phyloP scores from a whole-genome alignment of 306 rosid genomes.

The Ochetophila trinervis region DNA sequence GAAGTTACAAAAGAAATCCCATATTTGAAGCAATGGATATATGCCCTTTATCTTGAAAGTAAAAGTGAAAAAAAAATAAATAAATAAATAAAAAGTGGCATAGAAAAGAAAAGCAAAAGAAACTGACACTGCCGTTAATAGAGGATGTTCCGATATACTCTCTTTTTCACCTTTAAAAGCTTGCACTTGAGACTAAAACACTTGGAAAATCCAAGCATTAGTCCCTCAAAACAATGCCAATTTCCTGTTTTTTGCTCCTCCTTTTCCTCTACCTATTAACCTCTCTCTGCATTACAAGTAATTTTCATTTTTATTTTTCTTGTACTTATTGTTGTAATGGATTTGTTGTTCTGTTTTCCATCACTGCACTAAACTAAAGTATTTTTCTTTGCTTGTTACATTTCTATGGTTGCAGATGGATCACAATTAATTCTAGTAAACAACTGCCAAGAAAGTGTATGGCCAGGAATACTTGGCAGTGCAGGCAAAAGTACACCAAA shows the following conservation, averaged over 20 bases:
- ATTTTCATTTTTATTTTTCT: slow-evolving; percentile 7
- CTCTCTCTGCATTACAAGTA: slow-evolving; percentile 43
- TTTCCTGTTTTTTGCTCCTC: slow-evolving; percentile 29
- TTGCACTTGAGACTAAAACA: slow-evolving; percentile 8
- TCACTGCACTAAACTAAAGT: neutral
- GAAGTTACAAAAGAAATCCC: slow-evolving; percentile 40
- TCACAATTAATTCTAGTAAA: slow-evolving; percentile 77
- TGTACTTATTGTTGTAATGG: neutral
- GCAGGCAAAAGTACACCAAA: slow-evolving; percentile 73
- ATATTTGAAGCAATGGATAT: slow-evolving; percentile 73
- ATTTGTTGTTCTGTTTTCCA: slow-evolving; percentile 6
- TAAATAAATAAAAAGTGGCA: neutral
- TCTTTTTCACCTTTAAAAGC: slow-evolving; percentile 18
- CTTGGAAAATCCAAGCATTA: neutral
- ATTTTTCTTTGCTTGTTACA: neutral
- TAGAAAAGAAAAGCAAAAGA: slow-evolving; percentile 32
- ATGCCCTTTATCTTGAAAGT: slow-evolving; percentile 52
- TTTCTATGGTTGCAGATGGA: slow-evolving; percentile 55
- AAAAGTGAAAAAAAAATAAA: slow-evolving; percentile 40
- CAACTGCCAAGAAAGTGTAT: slow-evolving; percentile 79
- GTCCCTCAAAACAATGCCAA: slow-evolving; percentile 36
- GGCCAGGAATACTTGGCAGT: slow-evolving; percentile 92
- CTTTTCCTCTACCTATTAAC: slow-evolving; percentile 32
- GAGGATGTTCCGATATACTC: slow-evolving; percentile 15
- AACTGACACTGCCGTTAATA: slow-evolving; percentile 17